phyloP scores from a whole-genome alignment of 2,329 filamentous ascomycete species.

The Colletotrichum somersetense region DNA sequence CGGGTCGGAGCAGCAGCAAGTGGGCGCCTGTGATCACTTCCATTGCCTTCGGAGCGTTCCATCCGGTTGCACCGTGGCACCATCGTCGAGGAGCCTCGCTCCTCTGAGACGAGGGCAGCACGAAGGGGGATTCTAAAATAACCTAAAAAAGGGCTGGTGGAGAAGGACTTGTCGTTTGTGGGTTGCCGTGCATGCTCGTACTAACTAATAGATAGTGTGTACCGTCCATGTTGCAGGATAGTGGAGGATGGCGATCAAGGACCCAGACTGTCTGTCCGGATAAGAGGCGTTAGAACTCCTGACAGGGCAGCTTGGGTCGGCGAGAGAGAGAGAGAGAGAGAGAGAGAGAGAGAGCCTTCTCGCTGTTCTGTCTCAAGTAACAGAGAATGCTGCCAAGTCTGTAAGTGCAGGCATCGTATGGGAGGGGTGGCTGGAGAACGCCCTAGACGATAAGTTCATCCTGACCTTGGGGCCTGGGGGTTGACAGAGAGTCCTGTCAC shows the following conservation, averaged over 20 bases:
- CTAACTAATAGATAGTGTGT: conserved; percentile 2
- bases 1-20: not conserved
- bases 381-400: conserved; percentile 24
- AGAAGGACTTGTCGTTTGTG: conserved; percentile 22
- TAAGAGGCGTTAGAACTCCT: conserved; percentile 13
- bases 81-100: conserved; percentile 5
- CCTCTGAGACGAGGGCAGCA: conserved; percentile 28
- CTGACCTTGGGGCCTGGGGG: conserved; percentile 24
- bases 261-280: conserved; percentile 8
- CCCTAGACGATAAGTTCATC: conserved; percentile 33
- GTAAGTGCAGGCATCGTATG: conserved; percentile 29
- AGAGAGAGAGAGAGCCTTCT: not conserved
- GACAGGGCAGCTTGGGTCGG: conserved; percentile 10
- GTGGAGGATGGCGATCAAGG: conserved; percentile 28
- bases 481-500: not conserved
- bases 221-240: conserved; percentile 20
- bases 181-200: conserved; percentile 29
- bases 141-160: conserved; percentile 20
- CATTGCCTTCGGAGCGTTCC: conserved; percentile 12
- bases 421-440: conserved; percentile 2
- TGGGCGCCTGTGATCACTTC: not conserved
- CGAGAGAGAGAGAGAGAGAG: not conserved
- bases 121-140: conserved; percentile 29
- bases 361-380: not conserved
- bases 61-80: conserved; percentile 14